phyloP scores from a whole-genome alignment of 441 rosid species.

The Gossypium laxum region DNA sequence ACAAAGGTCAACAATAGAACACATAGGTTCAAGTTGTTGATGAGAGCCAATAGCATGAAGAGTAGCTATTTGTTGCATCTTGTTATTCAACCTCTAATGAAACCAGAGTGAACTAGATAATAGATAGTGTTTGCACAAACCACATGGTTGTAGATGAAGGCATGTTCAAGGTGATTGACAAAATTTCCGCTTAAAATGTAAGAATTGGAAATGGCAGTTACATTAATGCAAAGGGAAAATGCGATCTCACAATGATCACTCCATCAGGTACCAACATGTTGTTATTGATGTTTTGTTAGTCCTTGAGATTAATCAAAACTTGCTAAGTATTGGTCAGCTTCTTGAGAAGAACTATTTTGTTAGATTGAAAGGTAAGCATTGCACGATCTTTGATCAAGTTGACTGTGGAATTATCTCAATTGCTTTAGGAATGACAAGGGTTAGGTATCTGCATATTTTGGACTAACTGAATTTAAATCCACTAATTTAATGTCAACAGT shows the following conservation, averaged over 20 bases:
- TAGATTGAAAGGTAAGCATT: not conserved
- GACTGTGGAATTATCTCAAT: not conserved
- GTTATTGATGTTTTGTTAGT: not conserved
- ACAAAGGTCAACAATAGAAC: not conserved
- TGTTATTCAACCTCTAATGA: not conserved
- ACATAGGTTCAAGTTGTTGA: not conserved
- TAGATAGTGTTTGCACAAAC: not conserved
- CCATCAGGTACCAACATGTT: not conserved
- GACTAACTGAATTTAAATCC: not conserved
- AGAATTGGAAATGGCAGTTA: not conserved
- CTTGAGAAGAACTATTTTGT: not conserved
- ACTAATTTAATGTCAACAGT: not conserved
- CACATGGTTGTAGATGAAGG: not conserved
- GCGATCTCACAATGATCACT: not conserved
- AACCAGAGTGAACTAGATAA: not conserved
- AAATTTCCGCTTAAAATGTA: not conserved
- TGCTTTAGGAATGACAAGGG: not conserved
- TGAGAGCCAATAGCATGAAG: not conserved
- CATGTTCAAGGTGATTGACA: not conserved
- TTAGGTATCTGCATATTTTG: not conserved
- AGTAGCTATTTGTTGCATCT: not conserved
- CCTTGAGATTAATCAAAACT: not conserved
- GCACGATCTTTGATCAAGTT: not conserved
- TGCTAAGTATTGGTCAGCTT: not conserved
- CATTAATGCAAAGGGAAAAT: not conserved